Evolutionary conservation across 306 rosid genomes (phyloP), one percentile per base, ranked within the genome.

Genomic region (Sesbania bispinosa): DNA sequence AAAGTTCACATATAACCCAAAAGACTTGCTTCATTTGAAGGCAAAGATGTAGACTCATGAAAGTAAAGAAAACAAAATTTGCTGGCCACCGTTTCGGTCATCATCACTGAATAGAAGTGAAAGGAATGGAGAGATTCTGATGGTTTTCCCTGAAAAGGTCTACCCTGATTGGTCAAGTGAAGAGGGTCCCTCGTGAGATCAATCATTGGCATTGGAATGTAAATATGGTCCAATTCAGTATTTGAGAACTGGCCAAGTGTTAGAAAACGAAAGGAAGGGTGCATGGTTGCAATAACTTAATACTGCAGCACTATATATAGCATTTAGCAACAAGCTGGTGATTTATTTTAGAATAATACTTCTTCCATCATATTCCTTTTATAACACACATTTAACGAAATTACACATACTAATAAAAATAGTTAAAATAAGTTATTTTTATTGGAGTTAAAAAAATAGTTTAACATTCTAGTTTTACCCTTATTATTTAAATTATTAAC

Each of bases 11-110:
- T n/a, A n/a, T 23, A 21, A 59, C 26, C 11, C 27, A 4, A 46
- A 53, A 71, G 32, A 60, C 36, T 67, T 76, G 81, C 75, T 79
- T 76, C 19, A 30, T 18, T 71, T 74, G 78, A 43, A 29, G 45
- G 80, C 57, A 69, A 77, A 74, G 69, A 19, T n/a, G 65, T 11
- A 16, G 67, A 58, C 18, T 32, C 64, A 69, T 77, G 33, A 59
- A 54, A 52, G 53, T 52, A 19, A 58, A 62, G 42, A 62, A 75
- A 63, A 64, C 70, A 63, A 48, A 43, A 27, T 75, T 65, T 67
- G 70, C 66, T 63, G 78, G 81, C 83, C 38, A 59, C 79, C 79
- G 74, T 53, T 74, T 52, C 11, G 33, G 38, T 24, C 48, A 76
- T 75, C 21, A 68, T 48, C 46, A 38, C 41, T 64, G 0, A 62